Percentiles rank a stretch among this genome's conserved stretches.
Conservation (phyloP, 495 filamentous ascomycete species). For the Margaritispora aquatica region DNA sequence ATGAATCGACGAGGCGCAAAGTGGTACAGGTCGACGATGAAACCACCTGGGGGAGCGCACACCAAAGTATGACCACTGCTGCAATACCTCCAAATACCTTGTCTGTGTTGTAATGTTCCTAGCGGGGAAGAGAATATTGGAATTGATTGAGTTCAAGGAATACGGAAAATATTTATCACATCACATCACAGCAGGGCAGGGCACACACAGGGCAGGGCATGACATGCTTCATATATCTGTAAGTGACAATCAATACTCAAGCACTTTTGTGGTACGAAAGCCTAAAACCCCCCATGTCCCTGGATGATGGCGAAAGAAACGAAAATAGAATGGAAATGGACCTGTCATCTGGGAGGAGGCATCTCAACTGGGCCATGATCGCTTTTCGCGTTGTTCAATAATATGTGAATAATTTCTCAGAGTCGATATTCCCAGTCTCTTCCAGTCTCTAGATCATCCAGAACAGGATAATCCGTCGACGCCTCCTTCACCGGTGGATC, state of each 20-base stretch:
- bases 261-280: neutral
- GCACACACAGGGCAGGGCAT: too few relatives aligned
- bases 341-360: neutral
- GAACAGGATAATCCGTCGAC: neutral
- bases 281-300: neutral
- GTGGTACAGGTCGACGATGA: neutral
- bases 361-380: neutral
- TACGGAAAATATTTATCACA: neutral
- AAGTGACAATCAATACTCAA: neutral
- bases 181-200: neutral
- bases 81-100: neutral
- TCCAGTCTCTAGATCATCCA: neutral
- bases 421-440: neutral
- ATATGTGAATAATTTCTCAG: too few relatives aligned
- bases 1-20: neutral
- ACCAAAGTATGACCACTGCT: neutral
- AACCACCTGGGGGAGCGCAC: neutral
- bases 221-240: neutral
- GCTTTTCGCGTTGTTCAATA: neutral
- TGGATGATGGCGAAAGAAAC: neutral
- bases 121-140: neutral
- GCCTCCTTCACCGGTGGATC: neutral
- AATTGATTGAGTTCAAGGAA: neutral
- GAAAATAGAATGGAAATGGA: neutral
- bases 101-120: neutral